phyloP scores from a whole-genome alignment of 495 filamentous ascomycete genomes.

The Aspergillus steynii region DNA sequence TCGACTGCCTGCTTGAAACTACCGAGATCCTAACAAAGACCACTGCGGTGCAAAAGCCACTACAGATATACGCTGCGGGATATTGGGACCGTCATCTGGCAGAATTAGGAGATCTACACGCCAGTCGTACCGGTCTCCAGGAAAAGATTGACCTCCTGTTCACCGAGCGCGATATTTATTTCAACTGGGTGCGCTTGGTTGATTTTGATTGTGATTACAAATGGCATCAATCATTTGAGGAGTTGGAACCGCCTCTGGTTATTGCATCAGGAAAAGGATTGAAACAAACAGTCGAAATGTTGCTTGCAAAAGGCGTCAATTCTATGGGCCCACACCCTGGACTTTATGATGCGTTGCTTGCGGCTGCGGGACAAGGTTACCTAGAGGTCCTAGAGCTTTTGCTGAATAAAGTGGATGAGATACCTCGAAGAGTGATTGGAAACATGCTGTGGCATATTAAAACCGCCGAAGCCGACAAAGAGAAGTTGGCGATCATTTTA shows the following conservation, averaged over 20 bases:
- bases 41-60: background rate
- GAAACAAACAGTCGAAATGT: too few species aligned
- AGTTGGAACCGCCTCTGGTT: background rate
- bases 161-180: conserved; percentile 2
- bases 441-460: too few species aligned
- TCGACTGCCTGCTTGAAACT: conserved; percentile 1
- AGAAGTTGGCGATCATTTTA: too few species aligned
- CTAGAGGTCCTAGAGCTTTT: too few species aligned
- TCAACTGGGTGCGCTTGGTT: conserved; percentile 9
- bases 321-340: too few species aligned
- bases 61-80: conserved; percentile 4
- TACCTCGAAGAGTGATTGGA: too few species aligned
- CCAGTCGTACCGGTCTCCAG: background rate
- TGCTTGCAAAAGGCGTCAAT: too few species aligned
- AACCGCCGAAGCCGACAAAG: too few species aligned
- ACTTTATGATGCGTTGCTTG: too few species aligned
- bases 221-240: background rate
- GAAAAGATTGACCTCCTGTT: conserved; percentile 7
- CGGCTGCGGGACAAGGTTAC: too few species aligned
- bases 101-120: background rate
- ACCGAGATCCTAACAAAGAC: conserved; percentile 3
- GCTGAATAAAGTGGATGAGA: too few species aligned
- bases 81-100: conserved; percentile 5
- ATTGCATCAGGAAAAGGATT: too few species aligned
- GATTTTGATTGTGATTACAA: background rate